phyloP scores from a whole-genome alignment of 306 rosid genomes.

The Chamaecrista fasciculata region DNA sequence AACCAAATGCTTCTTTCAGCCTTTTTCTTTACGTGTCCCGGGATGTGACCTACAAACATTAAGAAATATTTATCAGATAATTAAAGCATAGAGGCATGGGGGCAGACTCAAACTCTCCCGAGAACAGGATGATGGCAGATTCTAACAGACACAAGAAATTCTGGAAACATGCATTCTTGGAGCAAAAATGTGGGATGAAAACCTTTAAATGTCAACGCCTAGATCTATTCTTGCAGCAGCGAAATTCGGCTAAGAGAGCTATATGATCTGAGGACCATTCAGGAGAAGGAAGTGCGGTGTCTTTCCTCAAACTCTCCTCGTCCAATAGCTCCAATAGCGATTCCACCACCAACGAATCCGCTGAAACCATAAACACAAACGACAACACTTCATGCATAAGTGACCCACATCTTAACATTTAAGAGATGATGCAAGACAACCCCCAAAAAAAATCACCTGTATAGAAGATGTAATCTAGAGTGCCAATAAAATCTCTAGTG shows the following conservation, averaged over 20 bases:
- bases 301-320: conserved; percentile 97
- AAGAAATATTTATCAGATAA: conserved; percentile 25
- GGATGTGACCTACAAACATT: conserved; percentile 45
- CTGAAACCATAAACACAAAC: conserved; percentile 52
- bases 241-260: conserved; percentile 94
- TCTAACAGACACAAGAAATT: not conserved
- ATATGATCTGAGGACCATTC: conserved; percentile 99
- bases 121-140: not conserved
- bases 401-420: not conserved
- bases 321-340: conserved; percentile 96
- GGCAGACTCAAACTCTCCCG: not conserved
- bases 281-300: conserved; percentile 98
- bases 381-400: conserved; percentile 9
- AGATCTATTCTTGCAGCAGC: conserved; percentile 83
- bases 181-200: conserved; percentile 13
- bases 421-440: conserved; percentile 1
- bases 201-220: conserved; percentile 75
- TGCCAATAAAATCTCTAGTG: conserved; percentile 95
- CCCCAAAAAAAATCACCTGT: conserved; percentile 64
- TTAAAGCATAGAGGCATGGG: not conserved
- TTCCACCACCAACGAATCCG: conserved; percentile 95
- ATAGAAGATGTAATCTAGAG: conserved; percentile 97
- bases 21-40: conserved; percentile 43
- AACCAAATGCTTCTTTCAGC: conserved; percentile 54
- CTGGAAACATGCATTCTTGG: not conserved